phyloP scores from a whole-genome alignment of 352 stramenopile species.

The Phytophthora tubulina region DNA sequence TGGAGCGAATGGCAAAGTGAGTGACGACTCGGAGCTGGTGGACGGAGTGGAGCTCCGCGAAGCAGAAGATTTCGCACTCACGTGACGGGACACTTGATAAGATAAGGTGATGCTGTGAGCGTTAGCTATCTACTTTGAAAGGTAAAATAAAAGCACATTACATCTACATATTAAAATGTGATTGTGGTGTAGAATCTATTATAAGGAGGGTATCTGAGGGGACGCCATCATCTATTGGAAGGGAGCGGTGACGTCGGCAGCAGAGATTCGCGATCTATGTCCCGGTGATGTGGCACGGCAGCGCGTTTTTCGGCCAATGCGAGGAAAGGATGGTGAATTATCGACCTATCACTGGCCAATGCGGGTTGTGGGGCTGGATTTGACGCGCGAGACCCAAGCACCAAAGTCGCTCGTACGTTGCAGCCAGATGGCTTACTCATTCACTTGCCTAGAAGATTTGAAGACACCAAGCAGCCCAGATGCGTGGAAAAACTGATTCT shows the following conservation, averaged over 20 bases:
- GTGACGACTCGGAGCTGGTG: slow-evolving; percentile 19
- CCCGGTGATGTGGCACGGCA: slow-evolving; percentile 21
- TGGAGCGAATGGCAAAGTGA: slow-evolving; percentile 33
- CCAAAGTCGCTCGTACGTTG: slow-evolving; percentile 20
- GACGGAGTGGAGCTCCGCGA: slow-evolving; percentile 16
- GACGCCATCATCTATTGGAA: slow-evolving; percentile 2
- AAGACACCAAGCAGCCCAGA: slow-evolving; percentile 11
- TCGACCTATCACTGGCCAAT: background rate
- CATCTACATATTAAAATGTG: background rate
- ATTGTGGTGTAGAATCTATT: background rate
- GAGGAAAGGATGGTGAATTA: slow-evolving; percentile 31
- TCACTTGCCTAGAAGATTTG: slow-evolving; percentile 22
- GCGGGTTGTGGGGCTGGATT: slow-evolving; percentile 7
- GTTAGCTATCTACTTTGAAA: background rate
- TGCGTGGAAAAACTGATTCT: background rate
- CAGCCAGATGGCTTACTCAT: slow-evolving; percentile 32
- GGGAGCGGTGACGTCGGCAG: background rate
- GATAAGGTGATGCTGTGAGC: background rate
- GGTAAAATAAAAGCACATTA: background rate
- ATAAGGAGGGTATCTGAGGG: background rate
- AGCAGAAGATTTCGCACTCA: slow-evolving; percentile 24
- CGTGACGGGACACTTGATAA: background rate
- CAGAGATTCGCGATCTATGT: slow-evolving; percentile 30
- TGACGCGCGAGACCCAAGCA: slow-evolving; percentile 23
- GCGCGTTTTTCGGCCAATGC: slow-evolving; percentile 27